Base-by-base conservation (phyloP, 257 asterid genomes). In the Solanum medicagineum region DNA sequence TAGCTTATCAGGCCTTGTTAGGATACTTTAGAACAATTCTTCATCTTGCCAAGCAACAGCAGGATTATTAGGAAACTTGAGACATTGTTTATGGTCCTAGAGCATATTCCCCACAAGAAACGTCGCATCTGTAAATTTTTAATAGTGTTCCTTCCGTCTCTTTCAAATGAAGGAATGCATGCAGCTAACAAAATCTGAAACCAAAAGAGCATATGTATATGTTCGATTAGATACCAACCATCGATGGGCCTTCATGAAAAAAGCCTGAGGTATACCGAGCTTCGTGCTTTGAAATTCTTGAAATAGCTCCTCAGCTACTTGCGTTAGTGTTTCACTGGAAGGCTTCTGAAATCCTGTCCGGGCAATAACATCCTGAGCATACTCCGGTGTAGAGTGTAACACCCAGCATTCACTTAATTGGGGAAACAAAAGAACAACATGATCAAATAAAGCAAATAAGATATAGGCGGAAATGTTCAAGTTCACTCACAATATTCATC, bases 231-330 rank as follows among this genome's bases (percentile, higher is more conserved):
- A 87, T 83, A 85, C 95, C 14, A 75, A 95, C 98, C 98, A 95
- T 92, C 98, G 92, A 87, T 94, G 97, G 51, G 97, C 98, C 88
- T 91, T 95, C 92, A 84, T 93, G 89, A 94, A 93, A 80, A 94
- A 79, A 3, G 97, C 96, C 84, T 47, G 92, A 56, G 98, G 86
- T 75, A 90, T 88, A 87, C 83, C 81, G 36, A 90, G 92, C 45
- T 93, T 93, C 13, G 93, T 94, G 89, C 90, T 87, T 86, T 88
- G 93, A 84, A 95, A 92, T 91, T 94, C 97, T 86, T 71, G 89
- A 89, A 92, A 90, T 81, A 95, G 89, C 59, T 94, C 97, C 77
- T 95, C 97, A 49, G 97, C 95, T 81, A 95, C 94, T 91, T 91
- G 89, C 13, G 88, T 40, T 87, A 95, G 81, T 71, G 92, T 45